A percentile compares a stretch with the other conserved stretches of the same genome.
Conservation (phyloP, 371 early-diverging fungal species). For the Vairimorpha necatrix region DNA sequence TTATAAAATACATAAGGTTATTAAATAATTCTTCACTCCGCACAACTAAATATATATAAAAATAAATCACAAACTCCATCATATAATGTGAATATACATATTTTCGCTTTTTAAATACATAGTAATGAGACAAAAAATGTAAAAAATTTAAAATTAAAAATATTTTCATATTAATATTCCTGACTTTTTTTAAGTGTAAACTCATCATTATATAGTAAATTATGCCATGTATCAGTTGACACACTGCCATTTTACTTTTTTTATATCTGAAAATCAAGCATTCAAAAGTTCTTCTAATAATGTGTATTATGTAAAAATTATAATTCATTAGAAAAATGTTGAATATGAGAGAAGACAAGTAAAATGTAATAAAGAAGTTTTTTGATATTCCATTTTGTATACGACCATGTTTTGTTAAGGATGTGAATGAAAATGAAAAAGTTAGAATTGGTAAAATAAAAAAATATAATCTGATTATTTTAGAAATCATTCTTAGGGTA, state of each 20-base stretch:
- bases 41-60: slow-evolving; percentile 5
- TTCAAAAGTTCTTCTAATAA: slow-evolving; percentile 21
- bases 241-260: slow-evolving; percentile 25
- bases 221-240: slow-evolving; percentile 39
- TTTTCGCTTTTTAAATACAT: slow-evolving; percentile 13
- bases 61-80: slow-evolving; percentile 33
- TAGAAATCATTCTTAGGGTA: background rate
- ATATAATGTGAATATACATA: slow-evolving; percentile 33
- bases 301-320: slow-evolving; percentile 22
- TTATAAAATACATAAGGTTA: slow-evolving; percentile 18
- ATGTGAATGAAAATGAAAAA: background rate
- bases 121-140: slow-evolving; percentile 23
- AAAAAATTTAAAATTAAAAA: slow-evolving; percentile 26
- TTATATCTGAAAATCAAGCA: slow-evolving; percentile 19
- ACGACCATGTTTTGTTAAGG: background rate
- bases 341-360: slow-evolving; percentile 17
- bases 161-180: background rate
- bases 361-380: slow-evolving; percentile 34
- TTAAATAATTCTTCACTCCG: slow-evolving; percentile 16
- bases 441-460: background rate
- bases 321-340: background rate
- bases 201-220: slow-evolving; percentile 25
- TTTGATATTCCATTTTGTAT: slow-evolving; percentile 26
- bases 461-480: background rate
- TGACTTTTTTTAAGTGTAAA: slow-evolving; percentile 7